These are phyloP conservation scores for Quercus robur DNA, from an alignment of 306 rosid species.

Conservation along the genomic window DNA sequence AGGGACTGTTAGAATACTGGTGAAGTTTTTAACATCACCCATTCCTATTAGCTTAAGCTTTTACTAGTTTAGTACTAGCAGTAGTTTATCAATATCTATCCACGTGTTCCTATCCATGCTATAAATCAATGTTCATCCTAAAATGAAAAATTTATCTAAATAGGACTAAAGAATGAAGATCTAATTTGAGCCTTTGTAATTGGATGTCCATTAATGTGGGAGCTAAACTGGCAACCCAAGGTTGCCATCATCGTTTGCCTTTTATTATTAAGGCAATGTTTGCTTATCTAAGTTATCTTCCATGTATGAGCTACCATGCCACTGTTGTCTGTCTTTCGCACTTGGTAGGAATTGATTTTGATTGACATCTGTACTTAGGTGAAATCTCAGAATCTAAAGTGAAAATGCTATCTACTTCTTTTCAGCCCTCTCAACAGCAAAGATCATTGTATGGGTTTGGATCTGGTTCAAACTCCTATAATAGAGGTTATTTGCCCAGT, in stretches of 20 bases:
- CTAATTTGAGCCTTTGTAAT: not conserved
- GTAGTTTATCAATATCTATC: too few relatives aligned
- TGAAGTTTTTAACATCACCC: too few relatives aligned
- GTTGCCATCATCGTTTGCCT: not conserved
- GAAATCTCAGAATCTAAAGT: not conserved
- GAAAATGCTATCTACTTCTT: constrained; percentile 20
- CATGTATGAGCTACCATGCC: not conserved
- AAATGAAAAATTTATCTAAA: not conserved
- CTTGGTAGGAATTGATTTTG: constrained; percentile 5
- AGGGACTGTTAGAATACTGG: too few relatives aligned
- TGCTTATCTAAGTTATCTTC: constrained; percentile 14
- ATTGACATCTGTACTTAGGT: not conserved
- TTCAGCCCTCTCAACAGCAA: constrained; percentile 74
- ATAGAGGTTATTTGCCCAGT: constrained; percentile 54
- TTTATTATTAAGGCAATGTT: not conserved
- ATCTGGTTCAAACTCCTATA: constrained; percentile 66
- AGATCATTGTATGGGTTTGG: constrained; percentile 66
- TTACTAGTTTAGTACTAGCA: too few relatives aligned
- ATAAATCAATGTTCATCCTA: not conserved
- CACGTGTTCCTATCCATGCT: not conserved
- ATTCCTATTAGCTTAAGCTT: too few relatives aligned
- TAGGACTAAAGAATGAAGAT: not conserved
- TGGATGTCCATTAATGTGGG: not conserved
- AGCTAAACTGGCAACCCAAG: not conserved
- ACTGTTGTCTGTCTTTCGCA: constrained; percentile 5